Base-by-base conservation (phyloP, 2,329 filamentous ascomycete species). In the Colletotrichum abscissum region DNA sequence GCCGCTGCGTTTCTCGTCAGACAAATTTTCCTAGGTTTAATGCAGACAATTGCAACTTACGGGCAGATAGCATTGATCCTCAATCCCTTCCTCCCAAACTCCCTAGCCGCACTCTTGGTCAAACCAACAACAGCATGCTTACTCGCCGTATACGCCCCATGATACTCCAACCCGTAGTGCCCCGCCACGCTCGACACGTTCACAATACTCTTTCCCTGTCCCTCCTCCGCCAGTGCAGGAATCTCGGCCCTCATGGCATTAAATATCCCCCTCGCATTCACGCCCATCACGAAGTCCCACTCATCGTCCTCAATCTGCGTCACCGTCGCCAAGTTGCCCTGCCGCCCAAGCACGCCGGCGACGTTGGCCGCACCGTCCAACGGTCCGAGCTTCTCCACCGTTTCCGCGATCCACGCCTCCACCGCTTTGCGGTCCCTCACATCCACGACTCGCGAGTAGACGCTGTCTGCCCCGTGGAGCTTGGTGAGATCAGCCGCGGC, bases 201-300 rank as follows among this genome's bases (percentile, higher is more conserved):
- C 62, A 88, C 86, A 60, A 88, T 85, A 75, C 84, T 84, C 0
- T 83, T 85, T 2, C 65, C 66, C 16, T 64, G 69, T 0, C 59
- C 66, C 14, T 80, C 76, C 8, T 80, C 78, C 33, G 75, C 76
- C 67, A 89, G 84, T 1, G 80, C 79, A 16, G 78, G 80, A 12
- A 90, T 72, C 76, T 90, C 78, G n/a, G 86, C 85, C 19, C 86
- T 80, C 71, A 90, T 73, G 71, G 86, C 88, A 63, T 88, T 85
- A 79, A 89, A 86, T 33, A 86, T 78, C 5, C 88, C 88, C 8
- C 78, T 82, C 8, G 84, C 72, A 75, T 89, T 88, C 11, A 88
- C 83, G 1, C 78, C 76, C 66, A 88, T 77, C 19, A 85, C 78
- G 33, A 78, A 78, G 54, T 84, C 81, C 84, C 84, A 88, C 26